Base-by-base conservation (phyloP, 2,329 filamentous ascomycete genomes). In the Pyricularia sp. region DNA sequence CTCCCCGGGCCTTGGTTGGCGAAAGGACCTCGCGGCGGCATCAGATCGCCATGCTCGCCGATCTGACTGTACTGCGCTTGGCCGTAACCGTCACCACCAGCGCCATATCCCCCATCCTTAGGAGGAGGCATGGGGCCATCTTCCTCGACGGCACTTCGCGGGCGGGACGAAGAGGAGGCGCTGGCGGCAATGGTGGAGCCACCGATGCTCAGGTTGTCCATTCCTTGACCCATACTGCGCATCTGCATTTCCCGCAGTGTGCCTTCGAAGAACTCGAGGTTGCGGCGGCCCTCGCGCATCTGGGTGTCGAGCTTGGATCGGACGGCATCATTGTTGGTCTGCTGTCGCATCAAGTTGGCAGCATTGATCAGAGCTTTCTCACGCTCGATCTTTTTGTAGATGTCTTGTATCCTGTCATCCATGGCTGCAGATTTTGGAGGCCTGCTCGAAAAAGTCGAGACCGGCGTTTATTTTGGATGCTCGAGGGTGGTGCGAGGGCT, bases 301-400 rank as follows among this genome's bases (percentile, higher is more conserved):
- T 97, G 93, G 72, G 90, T 91, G 77, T 98, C 94, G 79, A 97
- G 89, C 76, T 93, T 89, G 75, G 94, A 94, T 77, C 93, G 91
- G 72, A 98, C 94, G 71, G 89, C 87, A 74, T 94, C 91, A 80
- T 99, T 99, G 83, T 93, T 92, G 74, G 94, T 97, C 79, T 95
- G 94, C 81, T 94, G 91, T 81, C 93, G 91, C 94, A 99, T 97
- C 75, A 92, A 88, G 81, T 92, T 95, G 74, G 94, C 94, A 76
- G 93, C 94, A 80, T 92, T 92, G 84, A 99, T 95, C 77, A 98
- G 89, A 76, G 91, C 92, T 85, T 94, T 94, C 82, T 99, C 95
- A 79, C 94, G 90, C 85, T 97, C 93, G 81, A 99, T 98, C 90
- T 99, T 98, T 84, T 90, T 91, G 82, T 91, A 89, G 82, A 99